These are phyloP conservation scores for Peniophora sp. DNA, from an alignment of 1,284 basidiomycete species.

Conservation along the genomic window DNA sequence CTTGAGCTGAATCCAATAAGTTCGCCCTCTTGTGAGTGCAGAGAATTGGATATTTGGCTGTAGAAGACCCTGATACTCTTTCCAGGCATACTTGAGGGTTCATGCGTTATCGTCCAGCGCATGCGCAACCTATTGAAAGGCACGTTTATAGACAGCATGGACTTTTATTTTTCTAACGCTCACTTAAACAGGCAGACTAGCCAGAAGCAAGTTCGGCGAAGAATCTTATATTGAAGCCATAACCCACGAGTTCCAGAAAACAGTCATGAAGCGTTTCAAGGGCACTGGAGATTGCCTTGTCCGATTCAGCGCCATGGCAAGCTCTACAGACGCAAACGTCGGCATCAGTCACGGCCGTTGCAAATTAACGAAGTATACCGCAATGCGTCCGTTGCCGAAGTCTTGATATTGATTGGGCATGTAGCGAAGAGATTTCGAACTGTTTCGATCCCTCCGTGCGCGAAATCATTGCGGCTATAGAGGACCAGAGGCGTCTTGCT, in stretches of 20 bases:
- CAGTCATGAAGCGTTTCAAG: conserved; percentile 37
- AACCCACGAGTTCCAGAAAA: conserved; percentile 23
- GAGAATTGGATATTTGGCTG: too few relatives aligned
- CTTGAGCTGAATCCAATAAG: conserved; percentile 4
- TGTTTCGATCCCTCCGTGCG: conserved; percentile 22
- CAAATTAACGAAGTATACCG: conserved; percentile 17
- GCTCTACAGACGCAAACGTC: conserved; percentile 34
- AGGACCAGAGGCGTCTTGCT: conserved; percentile 22
- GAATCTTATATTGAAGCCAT: conserved; percentile 34
- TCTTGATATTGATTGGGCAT: background rate
- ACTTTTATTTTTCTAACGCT: conserved; percentile 9
- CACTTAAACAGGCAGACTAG: conserved; percentile 21
- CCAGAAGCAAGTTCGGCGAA: conserved; percentile 19
- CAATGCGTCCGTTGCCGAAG: background rate
- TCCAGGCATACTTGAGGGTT: conserved; percentile 27
- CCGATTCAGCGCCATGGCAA: conserved; percentile 34
- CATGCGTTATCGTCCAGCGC: conserved; percentile 34
- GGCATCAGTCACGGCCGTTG: conserved; percentile 41
- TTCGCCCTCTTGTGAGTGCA: background rate
- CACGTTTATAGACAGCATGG: conserved; percentile 9
- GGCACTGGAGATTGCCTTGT: conserved; percentile 34
- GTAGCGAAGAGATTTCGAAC: too few relatives aligned
- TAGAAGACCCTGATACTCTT: background rate
- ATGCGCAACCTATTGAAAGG: conserved; percentile 9
- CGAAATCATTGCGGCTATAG: conserved; percentile 29